Evolutionary conservation across 2,329 filamentous ascomycete genomes (phyloP).

Genomic region (Metarhizium humberi): DNA sequence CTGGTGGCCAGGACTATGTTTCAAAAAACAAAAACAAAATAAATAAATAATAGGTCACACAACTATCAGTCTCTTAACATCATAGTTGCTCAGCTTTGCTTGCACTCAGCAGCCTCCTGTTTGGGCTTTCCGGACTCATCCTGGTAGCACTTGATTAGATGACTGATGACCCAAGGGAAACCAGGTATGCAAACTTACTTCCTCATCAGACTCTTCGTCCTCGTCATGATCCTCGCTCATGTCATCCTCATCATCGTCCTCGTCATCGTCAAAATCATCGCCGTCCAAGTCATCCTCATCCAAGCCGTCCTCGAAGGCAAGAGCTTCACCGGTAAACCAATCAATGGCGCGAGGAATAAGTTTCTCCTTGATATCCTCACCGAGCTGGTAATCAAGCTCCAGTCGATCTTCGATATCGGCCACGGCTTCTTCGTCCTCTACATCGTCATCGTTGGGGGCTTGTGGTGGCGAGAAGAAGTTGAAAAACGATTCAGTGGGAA

Average conservation of each 20-base stretch:
- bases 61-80: neutral
- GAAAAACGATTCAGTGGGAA: conserved; percentile 97
- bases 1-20: neutral
- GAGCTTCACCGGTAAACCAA: conserved; percentile 98
- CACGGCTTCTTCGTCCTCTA: conserved; percentile 64
- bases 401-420: conserved; percentile 95
- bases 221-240: conserved; percentile 79
- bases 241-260: conserved; percentile 87
- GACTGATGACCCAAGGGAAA: neutral
- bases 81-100: conserved; percentile 62
- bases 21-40: conserved; percentile 2
- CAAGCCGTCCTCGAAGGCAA: conserved; percentile 82
- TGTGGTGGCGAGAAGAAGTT: conserved; percentile 98
- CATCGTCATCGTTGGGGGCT: conserved; percentile 63
- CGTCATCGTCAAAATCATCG: conserved; percentile 39
- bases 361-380: conserved; percentile 99
- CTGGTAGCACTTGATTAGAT: conserved; percentile 32
- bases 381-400: conserved; percentile 96
- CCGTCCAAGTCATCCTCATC: conserved; percentile 68
- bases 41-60: neutral
- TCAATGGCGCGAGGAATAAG: conserved; percentile 96
- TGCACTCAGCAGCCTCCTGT: conserved; percentile 91
- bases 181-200: conserved; percentile 41
- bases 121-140: conserved; percentile 84
- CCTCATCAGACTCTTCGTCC: conserved; percentile 70